Conservation (phyloP, 164 flowering plant species). For the Saururus chinensis region DNA sequence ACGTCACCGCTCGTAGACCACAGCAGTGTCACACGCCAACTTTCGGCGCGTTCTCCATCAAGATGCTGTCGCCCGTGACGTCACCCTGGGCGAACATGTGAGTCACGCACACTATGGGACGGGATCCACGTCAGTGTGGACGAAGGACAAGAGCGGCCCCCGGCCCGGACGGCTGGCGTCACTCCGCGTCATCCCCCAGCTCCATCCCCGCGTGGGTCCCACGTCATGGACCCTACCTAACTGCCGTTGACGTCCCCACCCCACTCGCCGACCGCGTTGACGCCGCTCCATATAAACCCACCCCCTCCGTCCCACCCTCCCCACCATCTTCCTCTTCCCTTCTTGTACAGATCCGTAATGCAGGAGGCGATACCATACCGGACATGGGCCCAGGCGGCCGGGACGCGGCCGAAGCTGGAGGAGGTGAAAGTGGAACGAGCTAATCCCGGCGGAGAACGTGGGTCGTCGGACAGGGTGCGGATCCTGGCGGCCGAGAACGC, state of each 20-base stretch:
- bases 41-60: too few relatives aligned
- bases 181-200: background rate
- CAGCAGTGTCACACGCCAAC: too few relatives aligned
- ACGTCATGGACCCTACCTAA: background rate
- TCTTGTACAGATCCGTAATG: constrained; percentile 11
- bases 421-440: background rate
- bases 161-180: background rate
- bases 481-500: constrained; percentile 48
- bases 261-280: constrained; percentile 1
- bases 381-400: constrained; percentile 21
- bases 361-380: constrained; percentile 53
- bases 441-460: background rate
- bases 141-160: background rate
- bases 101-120: background rate
- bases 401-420: background rate
- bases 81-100: background rate
- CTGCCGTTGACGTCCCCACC: constrained; percentile 2
- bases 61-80: background rate
- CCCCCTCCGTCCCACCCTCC: background rate
- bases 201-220: too few relatives aligned
- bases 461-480: constrained; percentile 7
- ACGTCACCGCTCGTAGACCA: too few relatives aligned
- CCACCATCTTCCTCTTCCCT: background rate
- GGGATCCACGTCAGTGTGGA: background rate
- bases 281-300: background rate